phyloP scores from a whole-genome alignment of 306 rosid species.

The Prunus dulcis region DNA sequence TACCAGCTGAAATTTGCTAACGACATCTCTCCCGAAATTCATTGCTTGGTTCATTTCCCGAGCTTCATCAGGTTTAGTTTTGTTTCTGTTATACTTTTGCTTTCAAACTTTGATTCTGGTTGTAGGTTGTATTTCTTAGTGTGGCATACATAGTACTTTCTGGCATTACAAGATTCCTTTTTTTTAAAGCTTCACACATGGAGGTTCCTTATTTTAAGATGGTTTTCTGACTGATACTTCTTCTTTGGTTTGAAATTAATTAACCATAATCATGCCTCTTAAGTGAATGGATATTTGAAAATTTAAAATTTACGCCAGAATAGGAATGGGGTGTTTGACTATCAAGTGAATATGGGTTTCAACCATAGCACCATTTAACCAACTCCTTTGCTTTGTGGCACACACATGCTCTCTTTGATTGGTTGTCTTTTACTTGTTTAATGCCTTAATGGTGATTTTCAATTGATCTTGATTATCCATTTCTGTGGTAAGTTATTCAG shows the following conservation, averaged over 20 bases:
- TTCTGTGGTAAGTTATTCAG: conserved; percentile 34
- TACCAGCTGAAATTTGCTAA: conserved; percentile 82
- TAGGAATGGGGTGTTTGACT: not conserved
- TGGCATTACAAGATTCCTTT: conserved; percentile 13
- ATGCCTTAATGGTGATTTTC: not conserved
- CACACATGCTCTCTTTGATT: not conserved
- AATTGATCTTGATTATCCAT: conserved; percentile 3
- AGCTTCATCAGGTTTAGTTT: conserved; percentile 81
- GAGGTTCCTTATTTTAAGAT: not conserved
- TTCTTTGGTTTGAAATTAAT: conserved; percentile 7
- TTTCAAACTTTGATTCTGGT: conserved; percentile 20
- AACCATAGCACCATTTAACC: not conserved
- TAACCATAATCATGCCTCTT: conserved; percentile 6
- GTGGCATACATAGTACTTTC: conserved; percentile 5
- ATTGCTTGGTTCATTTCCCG: conserved; percentile 94
- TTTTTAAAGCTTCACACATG: conserved; percentile 2
- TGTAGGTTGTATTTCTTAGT: conserved; percentile 10
- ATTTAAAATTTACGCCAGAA: not conserved
- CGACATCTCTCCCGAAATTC: conserved; percentile 74
- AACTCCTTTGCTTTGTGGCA: not conserved
- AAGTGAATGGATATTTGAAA: not conserved
- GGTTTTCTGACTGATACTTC: not conserved
- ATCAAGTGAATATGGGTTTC: not conserved
- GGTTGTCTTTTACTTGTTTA: not conserved
- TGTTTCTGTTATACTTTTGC: conserved; percentile 14